Evolutionary conservation across 2,329 filamentous ascomycete genomes (phyloP).

Genomic region (Colletotrichum theobromicola): DNA sequence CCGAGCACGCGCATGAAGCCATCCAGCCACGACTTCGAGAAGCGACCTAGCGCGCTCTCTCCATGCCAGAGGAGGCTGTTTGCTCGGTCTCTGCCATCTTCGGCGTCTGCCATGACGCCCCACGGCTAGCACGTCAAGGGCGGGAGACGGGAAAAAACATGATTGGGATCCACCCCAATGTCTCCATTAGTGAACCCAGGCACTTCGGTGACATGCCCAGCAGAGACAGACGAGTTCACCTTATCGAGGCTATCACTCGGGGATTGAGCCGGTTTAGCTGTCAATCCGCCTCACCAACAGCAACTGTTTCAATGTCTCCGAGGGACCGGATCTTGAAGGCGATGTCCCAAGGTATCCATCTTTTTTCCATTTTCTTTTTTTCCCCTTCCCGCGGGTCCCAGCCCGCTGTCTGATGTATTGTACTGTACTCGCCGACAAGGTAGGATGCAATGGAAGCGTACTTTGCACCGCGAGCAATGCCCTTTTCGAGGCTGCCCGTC

Average conservation of each 20-base stretch:
- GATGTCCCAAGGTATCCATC: neutral
- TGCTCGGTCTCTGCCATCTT: neutral
- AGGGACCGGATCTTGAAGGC: neutral
- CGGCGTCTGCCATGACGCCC: neutral
- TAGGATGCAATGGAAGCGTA: neutral
- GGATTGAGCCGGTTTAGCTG: neutral
- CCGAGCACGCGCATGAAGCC: neutral
- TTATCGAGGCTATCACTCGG: neutral
- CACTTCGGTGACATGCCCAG: neutral
- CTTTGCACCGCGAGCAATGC: neutral
- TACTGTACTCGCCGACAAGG: neutral
- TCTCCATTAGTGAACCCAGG: neutral
- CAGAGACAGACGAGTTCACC: neutral
- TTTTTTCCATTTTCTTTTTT: neutral
- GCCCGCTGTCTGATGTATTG: neutral
- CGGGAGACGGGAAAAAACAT: neutral
- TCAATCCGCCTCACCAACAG: neutral
- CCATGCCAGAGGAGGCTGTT: neutral
- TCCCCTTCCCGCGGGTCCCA: neutral
- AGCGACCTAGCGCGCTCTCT: neutral
- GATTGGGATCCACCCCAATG: neutral
- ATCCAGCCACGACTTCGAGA: slow-evolving; percentile 10
- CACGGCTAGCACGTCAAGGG: neutral
- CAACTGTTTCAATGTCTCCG: neutral
- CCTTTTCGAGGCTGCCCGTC: neutral